Evolutionary conservation across 352 stramenopile species (phyloP).

Genomic region (Pythium phragmiticola): DNA sequence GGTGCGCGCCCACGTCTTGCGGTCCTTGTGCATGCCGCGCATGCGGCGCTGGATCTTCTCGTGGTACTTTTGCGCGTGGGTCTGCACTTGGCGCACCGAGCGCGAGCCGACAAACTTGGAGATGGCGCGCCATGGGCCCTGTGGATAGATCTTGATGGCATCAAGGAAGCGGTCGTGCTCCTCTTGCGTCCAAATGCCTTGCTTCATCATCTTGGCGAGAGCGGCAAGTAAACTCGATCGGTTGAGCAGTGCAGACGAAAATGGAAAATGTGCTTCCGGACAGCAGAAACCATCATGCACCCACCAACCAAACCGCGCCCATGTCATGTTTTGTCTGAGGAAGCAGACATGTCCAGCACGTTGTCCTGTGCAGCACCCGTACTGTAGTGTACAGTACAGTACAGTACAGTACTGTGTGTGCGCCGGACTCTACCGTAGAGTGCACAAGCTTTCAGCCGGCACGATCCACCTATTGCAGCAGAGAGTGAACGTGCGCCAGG

Average conservation of each 20-base stretch:
- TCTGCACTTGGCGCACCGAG: constrained; percentile 25
- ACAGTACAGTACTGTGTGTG: background rate
- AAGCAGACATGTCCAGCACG: constrained; percentile 1
- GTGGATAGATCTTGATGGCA: constrained; percentile 29
- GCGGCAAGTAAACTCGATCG: background rate
- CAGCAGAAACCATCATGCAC: background rate
- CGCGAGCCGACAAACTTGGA: constrained; percentile 23
- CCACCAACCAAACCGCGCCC: constrained; percentile 8
- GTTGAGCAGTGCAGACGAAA: constrained; percentile 7
- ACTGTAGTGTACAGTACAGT: background rate
- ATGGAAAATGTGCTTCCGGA: constrained; percentile 3
- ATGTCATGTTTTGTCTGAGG: constrained; percentile 5
- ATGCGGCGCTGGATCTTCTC: constrained; percentile 27
- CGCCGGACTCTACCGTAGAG: too few species aligned
- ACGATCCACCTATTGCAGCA: too few species aligned
- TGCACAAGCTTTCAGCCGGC: too few species aligned
- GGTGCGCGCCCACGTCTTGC: constrained; percentile 14
- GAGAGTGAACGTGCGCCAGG: too few species aligned
- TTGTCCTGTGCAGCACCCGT: background rate
- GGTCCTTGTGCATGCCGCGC: constrained; percentile 21
- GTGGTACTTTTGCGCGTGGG: constrained; percentile 29
- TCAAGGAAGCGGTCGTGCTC: constrained; percentile 33
- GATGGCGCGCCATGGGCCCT: constrained; percentile 21
- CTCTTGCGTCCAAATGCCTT: constrained; percentile 28
- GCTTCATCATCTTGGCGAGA: constrained; percentile 13